Evolutionary conservation across 768 basidiomycete species (phyloP), one percentile per base, ranked within the genome.

Genomic region (Termitomyces sp.): DNA sequence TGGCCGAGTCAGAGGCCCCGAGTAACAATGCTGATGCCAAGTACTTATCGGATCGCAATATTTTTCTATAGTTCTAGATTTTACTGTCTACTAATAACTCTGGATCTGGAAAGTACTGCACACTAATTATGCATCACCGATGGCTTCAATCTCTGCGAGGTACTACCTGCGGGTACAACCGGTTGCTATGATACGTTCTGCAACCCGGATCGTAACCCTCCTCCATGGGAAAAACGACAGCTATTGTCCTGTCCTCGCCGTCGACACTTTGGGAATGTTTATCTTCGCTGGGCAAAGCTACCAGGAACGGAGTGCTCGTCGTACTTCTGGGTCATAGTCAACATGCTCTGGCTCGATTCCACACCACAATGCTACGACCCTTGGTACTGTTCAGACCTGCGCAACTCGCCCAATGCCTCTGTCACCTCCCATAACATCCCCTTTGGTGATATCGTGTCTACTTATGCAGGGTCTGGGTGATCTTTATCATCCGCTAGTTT

Each of bases 281-380:
- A 47, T 60, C 65, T 10, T 60, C 52, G 40, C 72, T 75, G 65
- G 65, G 68, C 32, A 56, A 68, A 59, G 68, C 78, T 36, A 67
- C 79, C 61, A 66, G 59, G 36, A 65, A 67, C 48, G 79, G 79
- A 40, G 74, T 79, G 72, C 80, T 80, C 36, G 69, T 81, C 58
- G 77, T 78, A 54, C 67, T 83, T 71, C 68, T n/a, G n/a, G n/a
- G n/a, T n/a, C n/a, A n/a, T n/a, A n/a, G n/a, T n/a, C n/a, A n/a
- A n/a, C n/a, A n/a, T n/a, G n/a, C n/a, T n/a, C n/a, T 83, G 81
- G 76, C 79, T 83, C 68, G 81, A 82, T 73, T 69, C 70, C 65
- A 71, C 80, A 76, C 51, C 64, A 63, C n/a, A 69, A 67, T 68
- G 63, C 77, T 35, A 67, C 70, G 57, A 48, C 60, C 40, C 72